These are phyloP conservation scores for Aspergillus fijiensis DNA, from an alignment of 2,329 filamentous ascomycete species.

Conservation along the genomic window DNA sequence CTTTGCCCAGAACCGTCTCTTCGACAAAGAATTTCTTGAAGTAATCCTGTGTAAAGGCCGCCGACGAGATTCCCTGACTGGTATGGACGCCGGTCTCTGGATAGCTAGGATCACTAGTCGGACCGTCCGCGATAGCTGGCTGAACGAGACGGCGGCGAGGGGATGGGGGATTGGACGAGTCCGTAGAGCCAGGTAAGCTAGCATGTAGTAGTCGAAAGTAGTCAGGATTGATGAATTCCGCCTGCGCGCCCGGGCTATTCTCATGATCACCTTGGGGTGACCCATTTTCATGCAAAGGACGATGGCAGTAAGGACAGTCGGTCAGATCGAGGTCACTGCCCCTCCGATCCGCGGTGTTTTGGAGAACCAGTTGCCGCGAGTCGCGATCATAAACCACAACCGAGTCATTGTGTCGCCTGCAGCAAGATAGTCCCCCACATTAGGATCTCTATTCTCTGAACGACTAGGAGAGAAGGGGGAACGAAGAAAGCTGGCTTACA, in stretches of 20 bases:
- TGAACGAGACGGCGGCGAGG: slow-evolving; percentile 50
- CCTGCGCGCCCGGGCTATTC: slow-evolving; percentile 37
- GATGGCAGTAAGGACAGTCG: slow-evolving; percentile 90
- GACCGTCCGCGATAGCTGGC: slow-evolving; percentile 45
- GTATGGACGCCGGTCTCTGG: slow-evolving; percentile 48
- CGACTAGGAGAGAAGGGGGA: not conserved
- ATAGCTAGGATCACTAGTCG: slow-evolving; percentile 53
- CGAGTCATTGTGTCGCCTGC: slow-evolving; percentile 85
- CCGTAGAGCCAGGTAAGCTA: slow-evolving; percentile 53
- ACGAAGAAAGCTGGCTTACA: slow-evolving; percentile 35
- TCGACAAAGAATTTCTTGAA: slow-evolving; percentile 92
- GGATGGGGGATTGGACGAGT: slow-evolving; percentile 47
- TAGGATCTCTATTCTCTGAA: not conserved
- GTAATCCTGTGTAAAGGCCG: slow-evolving; percentile 88
- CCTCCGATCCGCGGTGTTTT: slow-evolving; percentile 54
- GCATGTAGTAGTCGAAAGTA: slow-evolving; percentile 92
- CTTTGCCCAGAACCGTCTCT: slow-evolving; percentile 79
- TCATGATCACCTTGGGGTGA: slow-evolving; percentile 33
- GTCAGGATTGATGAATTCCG: slow-evolving; percentile 80
- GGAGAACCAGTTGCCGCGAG: slow-evolving; percentile 81
- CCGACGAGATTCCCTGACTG: slow-evolving; percentile 71
- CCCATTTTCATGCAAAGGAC: slow-evolving; percentile 60
- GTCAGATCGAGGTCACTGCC: slow-evolving; percentile 56
- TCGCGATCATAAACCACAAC: slow-evolving; percentile 87
- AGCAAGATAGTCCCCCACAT: slow-evolving; percentile 7